Evolutionary conservation across 2,329 filamentous ascomycete genomes (phyloP).

Genomic region (Penicillium sp.): DNA sequence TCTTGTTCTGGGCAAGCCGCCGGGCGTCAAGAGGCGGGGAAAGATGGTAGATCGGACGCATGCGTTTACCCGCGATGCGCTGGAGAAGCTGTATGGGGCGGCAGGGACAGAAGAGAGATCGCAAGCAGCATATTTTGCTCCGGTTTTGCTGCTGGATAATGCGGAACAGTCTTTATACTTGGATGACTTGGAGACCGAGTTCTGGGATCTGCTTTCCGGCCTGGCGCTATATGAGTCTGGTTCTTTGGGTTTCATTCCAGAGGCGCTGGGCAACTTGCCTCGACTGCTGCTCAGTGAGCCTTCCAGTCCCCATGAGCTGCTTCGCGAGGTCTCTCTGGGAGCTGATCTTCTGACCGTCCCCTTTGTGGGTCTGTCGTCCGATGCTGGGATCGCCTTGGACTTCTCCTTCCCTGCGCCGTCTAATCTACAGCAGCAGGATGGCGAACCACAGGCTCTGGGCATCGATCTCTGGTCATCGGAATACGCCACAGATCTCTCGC

Average conservation of each 20-base stretch:
- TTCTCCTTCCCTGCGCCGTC: conserved; percentile 66
- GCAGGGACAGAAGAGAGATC: conserved; percentile 30
- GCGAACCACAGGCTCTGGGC: conserved; percentile 56
- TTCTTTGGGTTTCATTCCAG: conserved; percentile 65
- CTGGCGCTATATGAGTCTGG: conserved; percentile 76
- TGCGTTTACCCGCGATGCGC: conserved; percentile 70
- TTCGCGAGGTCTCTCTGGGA: conserved; percentile 72
- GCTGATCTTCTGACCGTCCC: conserved; percentile 76
- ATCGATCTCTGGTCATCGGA: conserved; percentile 70
- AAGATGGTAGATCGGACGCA: conserved; percentile 87
- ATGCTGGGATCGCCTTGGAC: conserved; percentile 77
- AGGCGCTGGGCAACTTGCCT: conserved; percentile 61
- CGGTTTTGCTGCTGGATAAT: conserved; percentile 70
- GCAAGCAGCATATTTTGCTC: conserved; percentile 58
- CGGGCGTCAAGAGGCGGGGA: conserved; percentile 68
- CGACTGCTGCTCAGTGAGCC: conserved; percentile 71
- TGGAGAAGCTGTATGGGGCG: conserved; percentile 47
- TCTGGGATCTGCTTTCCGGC: conserved; percentile 57
- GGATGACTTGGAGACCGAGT: conserved; percentile 65
- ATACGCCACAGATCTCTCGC: conserved; percentile 61
- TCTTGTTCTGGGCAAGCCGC: conserved; percentile 57
- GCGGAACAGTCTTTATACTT: conserved; percentile 78
- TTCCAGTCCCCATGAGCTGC: conserved; percentile 68
- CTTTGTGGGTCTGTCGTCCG: conserved; percentile 70
- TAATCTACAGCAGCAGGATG: conserved; percentile 11